These are phyloP conservation scores for Auriscalpium vulgare DNA, from an alignment of 768 basidiomycete species.

Conservation along the genomic window DNA sequence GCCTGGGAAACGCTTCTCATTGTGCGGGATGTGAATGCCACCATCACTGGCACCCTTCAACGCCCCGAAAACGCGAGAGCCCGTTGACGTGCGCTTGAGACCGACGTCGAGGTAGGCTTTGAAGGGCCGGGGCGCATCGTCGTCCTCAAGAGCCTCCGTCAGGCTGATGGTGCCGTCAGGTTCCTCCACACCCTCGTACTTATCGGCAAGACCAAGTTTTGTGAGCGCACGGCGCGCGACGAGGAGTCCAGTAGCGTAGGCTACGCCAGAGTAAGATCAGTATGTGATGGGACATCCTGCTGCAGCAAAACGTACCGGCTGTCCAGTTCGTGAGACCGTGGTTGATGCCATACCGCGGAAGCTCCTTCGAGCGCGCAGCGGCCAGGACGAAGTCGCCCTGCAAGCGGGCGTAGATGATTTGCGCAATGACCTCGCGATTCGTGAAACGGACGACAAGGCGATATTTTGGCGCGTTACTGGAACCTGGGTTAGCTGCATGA, in stretches of 20 bases:
- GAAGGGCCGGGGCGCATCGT: conserved; percentile 97
- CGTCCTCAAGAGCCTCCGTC: conserved; percentile 83
- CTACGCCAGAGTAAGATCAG: conserved; percentile 29
- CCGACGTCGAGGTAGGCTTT: conserved; percentile 98
- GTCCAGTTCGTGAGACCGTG: conserved; percentile 99
- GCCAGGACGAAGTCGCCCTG: conserved; percentile 94
- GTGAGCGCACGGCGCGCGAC: conserved; percentile 89
- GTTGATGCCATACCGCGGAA: conserved; percentile 92
- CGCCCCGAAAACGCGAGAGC: conserved; percentile 95
- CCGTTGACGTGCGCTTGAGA: conserved; percentile 94
- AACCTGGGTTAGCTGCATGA: background rate
- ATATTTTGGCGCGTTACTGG: conserved; percentile 92
- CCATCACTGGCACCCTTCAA: conserved; percentile 98
- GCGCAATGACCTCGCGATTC: conserved; percentile 92
- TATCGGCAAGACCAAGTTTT: conserved; percentile 95
- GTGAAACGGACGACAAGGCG: conserved; percentile 98
- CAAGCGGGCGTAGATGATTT: conserved; percentile 94
- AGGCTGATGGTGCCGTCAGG: conserved; percentile 79
- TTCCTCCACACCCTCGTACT: conserved; percentile 91
- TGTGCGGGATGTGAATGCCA: conserved; percentile 96
- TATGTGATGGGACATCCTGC: background rate
- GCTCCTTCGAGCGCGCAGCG: conserved; percentile 83
- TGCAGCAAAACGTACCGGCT: conserved; percentile 50
- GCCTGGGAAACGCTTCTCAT: conserved; percentile 96
- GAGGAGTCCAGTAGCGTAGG: conserved; percentile 96